Base-by-base conservation (phyloP, 495 filamentous ascomycete species). In the Apiosordaria backusii region DNA sequence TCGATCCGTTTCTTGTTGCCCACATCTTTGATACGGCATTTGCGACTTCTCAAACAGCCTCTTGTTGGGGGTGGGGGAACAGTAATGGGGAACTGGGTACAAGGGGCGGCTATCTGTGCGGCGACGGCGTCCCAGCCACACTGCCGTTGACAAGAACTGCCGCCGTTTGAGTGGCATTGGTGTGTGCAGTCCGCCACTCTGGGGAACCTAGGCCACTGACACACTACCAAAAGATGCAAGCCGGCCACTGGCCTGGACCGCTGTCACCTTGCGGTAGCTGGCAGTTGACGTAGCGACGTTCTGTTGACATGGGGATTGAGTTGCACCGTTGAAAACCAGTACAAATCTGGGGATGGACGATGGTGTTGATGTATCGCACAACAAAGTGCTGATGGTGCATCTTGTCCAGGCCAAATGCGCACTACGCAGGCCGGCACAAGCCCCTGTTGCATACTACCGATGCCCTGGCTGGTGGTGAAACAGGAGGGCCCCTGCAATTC, bases 381-480 rank as follows among this genome's bases (percentile, higher is more conserved):
- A 6, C 5, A 45, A 45, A 15, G 35, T 45, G 35, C 35, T 45
- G 52, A 55, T 55, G 52, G 22, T 22, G 52, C 35, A 29, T 54
- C 59, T 62, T 61, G 63, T 70, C 53, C n/a, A 16, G 29, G 9
- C 27, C 50, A 61, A 60, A 70, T 68, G 72, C 67, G 68, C 67
- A 68, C 71, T 71, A 67, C 68, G 66, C 71, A 68, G 64, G 67
- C 72, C 69, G 68, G 72, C 71, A 70, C 57, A 45, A 60, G 65
- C 69, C 76, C 74, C 70, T 74, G 74, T 73, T 67, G 67, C 75
- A 74, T 67, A 67, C 59, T 65, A 71, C 75, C 72, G 63, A 67
- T 65, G 70, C 63, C 77, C 74, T 75, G 75, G 70, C 71, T 73
- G 57, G 59, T 76, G 70, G 72, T 79, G 77, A 79, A 79, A 79